Base-by-base conservation (phyloP, 148 eudicot genomes). In the Cornus suecica region DNA sequence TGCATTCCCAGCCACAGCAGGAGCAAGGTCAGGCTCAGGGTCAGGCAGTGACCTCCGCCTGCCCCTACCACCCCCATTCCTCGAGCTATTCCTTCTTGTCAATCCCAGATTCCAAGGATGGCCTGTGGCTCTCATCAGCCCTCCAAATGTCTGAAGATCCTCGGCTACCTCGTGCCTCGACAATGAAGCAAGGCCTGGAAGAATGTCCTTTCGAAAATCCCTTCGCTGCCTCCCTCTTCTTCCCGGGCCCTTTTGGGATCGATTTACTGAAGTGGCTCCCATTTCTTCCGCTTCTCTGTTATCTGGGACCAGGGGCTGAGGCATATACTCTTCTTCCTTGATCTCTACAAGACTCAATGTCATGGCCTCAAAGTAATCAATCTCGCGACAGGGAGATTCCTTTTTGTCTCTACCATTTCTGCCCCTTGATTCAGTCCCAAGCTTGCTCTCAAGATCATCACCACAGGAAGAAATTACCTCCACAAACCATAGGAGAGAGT, bases 161-260 rank as follows among this genome's bases (percentile, higher is more conserved):
- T 95, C 97, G 14, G 91, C 90, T 61, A 95, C 92, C 82, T 92
- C 99, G 16, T 89, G 94, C 81, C 99, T 85, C 0, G 97, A 86
- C 61, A 95, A 85, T 14, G 97, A 88, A 24, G 84, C 77, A 25
- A 95, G 88, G 24, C 97, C 97, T 0, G 99, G 97, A 58, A 95
- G 97, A 75, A 95, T 90, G 84, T 95, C 97, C 74, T 94, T 86
- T 73, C 87, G 97, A 68, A 95, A 95, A 76, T 95, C 97, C 81
- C 91, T 85, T 77, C 84, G 79, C 61, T 85, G 96, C 84, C 94
- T 92, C 67, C 92, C 98, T 73, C 98, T 88, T 76, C 98, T 86
- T 51, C 86, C 79, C 9, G 71, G 93, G 15, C 93, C 96, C 70
- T 78, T 92, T 4, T 93, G 82, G 13, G 88, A 41, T 61, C 90